Evolutionary conservation across 345 rosid species (phyloP), one percentile per base, ranked within the genome.

Genomic region (Hibiscus syriacus): DNA sequence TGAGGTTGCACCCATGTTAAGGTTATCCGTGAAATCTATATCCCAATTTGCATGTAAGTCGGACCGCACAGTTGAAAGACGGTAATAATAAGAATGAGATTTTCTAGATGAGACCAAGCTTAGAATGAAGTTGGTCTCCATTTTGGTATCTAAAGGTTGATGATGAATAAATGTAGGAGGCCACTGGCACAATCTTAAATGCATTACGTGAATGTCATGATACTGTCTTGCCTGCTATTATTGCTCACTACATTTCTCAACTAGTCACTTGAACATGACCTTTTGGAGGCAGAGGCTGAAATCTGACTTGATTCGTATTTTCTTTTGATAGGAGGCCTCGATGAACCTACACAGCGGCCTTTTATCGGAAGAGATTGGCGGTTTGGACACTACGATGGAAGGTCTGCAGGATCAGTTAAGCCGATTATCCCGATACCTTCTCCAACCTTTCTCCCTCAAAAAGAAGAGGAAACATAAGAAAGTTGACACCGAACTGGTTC

Each of bases 351-450:
- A 5, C 72, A 79, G 67, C 81, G 93, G 20, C 82, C 82, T 13
- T 79, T 61, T 23, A 67, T 90, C 50, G 80, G 72, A 22, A 81
- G 96, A 55, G 97, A 92, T 71, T 92, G 98, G 98, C 86, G 93
- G 53, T 92, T 92, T 77, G 98, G 98, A 71, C 97, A 88, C 77
- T 92, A 92, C 71, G 85, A 79, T 92, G 92, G 98, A 92, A 66
- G 96, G 97, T 74, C 87, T 92, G 57, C 98, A 90, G 77, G 98
- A 92, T 66, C 98, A 97, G 0, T 63, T 92, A 58, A 88, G 89
- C 74, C 80, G 89, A 25, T 27, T 88, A 16, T 79, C 83, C 45
- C 76, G 92, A 80, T 45, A 69, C 60, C 74, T 92, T 64, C 78
- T 77, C 57, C 84, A 64, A 27, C 79, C 86, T 45, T 72, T 88